These are phyloP conservation scores for Pochonia chlamydosporia DNA, from an alignment of 2,329 filamentous ascomycete genomes.

Conservation along the genomic window DNA sequence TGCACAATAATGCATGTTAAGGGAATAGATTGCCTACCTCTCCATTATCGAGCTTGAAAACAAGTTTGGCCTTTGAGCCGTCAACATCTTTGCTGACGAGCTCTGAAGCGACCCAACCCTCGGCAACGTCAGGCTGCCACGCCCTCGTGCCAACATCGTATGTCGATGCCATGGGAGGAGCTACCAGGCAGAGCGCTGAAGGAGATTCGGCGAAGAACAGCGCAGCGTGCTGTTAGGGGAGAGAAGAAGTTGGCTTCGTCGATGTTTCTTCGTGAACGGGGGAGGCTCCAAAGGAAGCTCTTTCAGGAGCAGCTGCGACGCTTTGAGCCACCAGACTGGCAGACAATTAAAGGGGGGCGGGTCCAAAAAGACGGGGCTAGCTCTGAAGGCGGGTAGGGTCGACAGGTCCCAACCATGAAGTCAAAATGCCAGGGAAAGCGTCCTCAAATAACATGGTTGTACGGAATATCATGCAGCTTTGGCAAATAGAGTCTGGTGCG, in stretches of 20 bases:
- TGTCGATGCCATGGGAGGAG: constrained; percentile 71
- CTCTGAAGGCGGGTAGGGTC: too few relatives aligned
- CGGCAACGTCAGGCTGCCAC: constrained; percentile 93
- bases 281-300: constrained; percentile 5
- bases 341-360: constrained; percentile 9
- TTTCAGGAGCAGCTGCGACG: background rate
- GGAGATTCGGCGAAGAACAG: constrained; percentile 11
- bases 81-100: constrained; percentile 78
- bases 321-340: constrained; percentile 2
- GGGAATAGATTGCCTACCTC: constrained; percentile 54
- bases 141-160: constrained; percentile 96
- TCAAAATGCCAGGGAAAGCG: background rate
- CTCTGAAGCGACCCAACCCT: constrained; percentile 97
- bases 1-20: background rate
- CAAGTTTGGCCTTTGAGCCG: constrained; percentile 79
- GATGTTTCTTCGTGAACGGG: constrained; percentile 6
- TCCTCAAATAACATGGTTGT: too few relatives aligned
- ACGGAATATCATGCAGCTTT: too few relatives aligned
- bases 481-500: too few relatives aligned
- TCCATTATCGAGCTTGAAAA: constrained; percentile 88
- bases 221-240: constrained; percentile 3
- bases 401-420: too few relatives aligned
- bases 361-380: constrained; percentile 10
- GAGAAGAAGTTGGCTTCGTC: background rate
- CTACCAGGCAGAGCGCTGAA: constrained; percentile 8